Percentiles rank a stretch among this genome's conserved stretches.
phyloP scores from a whole-genome alignment of 2,329 filamentous ascomycete genomes.

The Nemania sp. region DNA sequence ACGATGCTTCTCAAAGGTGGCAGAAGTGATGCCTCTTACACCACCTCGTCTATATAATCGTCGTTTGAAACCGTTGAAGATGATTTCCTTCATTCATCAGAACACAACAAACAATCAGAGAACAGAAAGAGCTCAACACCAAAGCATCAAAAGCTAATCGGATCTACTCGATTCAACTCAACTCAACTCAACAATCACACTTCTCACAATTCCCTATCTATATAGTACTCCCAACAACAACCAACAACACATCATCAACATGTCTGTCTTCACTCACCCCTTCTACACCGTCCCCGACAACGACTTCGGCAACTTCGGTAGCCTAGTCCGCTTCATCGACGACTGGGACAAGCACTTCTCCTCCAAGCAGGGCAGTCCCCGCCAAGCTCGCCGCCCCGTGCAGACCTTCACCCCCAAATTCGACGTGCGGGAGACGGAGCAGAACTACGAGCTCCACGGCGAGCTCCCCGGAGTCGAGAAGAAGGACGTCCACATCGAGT shows the following conservation, averaged over 20 bases:
- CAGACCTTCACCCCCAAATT: conserved; percentile 78
- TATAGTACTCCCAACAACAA: conserved; percentile 27
- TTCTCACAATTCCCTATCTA: conserved; percentile 32
- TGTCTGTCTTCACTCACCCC: conserved; percentile 69
- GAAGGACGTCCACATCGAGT: conserved; percentile 81
- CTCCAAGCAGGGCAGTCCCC: conserved; percentile 43
- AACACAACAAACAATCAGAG: conserved; percentile 45
- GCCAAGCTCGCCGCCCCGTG: conserved; percentile 31
- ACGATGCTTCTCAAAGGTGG: conserved; percentile 46
- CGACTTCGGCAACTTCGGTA: conserved; percentile 69
- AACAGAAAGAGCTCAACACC: conserved; percentile 42
- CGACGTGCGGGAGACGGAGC: conserved; percentile 77
- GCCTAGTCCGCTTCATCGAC: conserved; percentile 73
- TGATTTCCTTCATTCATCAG: conserved; percentile 44
- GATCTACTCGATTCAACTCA: conserved; percentile 33
- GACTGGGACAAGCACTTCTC: conserved; percentile 69
- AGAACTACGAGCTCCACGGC: conserved; percentile 80
- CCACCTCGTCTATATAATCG: conserved; percentile 50
- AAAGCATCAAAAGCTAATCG: conserved; percentile 28
- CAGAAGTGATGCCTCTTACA: conserved; percentile 40
- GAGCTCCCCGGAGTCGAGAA: conserved; percentile 82
- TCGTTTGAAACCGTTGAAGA: conserved; percentile 33
- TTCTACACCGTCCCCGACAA: conserved; percentile 60
- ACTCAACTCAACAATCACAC: too few relatives aligned
- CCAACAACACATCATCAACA: conserved; percentile 55